Base-by-base conservation (phyloP, 2,329 filamentous ascomycete species). In the Periconia macrospinosa region DNA sequence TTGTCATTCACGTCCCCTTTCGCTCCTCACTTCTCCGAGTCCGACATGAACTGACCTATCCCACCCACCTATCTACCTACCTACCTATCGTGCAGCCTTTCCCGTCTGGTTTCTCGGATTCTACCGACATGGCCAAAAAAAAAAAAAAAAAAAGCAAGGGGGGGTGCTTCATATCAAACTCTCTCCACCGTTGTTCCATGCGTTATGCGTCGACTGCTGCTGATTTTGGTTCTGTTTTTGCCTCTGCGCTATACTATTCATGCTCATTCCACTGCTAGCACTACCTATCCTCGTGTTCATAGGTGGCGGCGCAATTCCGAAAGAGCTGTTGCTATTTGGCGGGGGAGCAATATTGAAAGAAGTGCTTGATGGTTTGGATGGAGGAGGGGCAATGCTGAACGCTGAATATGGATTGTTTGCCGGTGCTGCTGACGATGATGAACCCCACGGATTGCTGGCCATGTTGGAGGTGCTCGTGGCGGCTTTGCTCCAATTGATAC, bases 341-440 rank as follows among this genome's bases (percentile, higher is more conserved):
- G 74, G 72, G n/a, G 74, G 73, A n/a, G 71, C 67, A 41, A 75
- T 75, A 37, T 66, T 67, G 45, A 75, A 74, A 1, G 66, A 59
- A 14, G 72, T 70, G 35, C 71, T 75, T 10, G 53, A 58, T 15
- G 57, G 30, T 17, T 65, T 63, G 18, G 61, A 50, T 6, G 58
- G 60, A 17, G 55, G 81, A 68, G 15, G 80, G 73, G 83, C 83
- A 83, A 72, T 84, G 79, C 52, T 84, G 55, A 72, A 75, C 15
- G 79, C 77, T 0, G 78, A 73, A 37, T 37, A 37, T 6, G 33
- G 33, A 37, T 37, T 37, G 33, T n/a, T 10, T 10, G 11, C 33
- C 11, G 11, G 5, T 37, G 33, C 15, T 37, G 33, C 33, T 13
- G 33, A 37, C 11, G 33, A 3, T 7, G 43, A 17, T 9, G 45